phyloP scores from a whole-genome alignment of 2,329 filamentous ascomycete genomes.

The Talaromyces pinophilus region DNA sequence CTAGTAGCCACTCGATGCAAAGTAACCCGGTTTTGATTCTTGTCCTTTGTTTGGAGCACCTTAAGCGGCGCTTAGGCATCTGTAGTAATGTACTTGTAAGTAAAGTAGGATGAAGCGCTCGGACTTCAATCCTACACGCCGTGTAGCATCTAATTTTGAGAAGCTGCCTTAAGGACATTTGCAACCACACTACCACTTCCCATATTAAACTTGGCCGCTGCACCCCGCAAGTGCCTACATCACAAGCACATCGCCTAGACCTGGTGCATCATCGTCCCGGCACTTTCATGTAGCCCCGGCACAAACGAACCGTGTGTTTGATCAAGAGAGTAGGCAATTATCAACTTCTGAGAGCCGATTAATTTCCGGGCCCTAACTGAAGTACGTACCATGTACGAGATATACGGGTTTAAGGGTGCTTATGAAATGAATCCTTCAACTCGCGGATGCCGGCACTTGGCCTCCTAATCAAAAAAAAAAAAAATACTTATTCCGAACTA shows the following conservation, averaged over 20 bases:
- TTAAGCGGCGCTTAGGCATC: not conserved
- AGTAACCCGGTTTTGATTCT: not conserved
- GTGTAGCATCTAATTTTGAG: not conserved
- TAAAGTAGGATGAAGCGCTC: not conserved
- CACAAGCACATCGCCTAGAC: not conserved
- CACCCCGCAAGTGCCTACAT: not conserved
- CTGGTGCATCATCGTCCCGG: not conserved
- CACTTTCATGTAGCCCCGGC: not conserved
- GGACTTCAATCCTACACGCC: not conserved
- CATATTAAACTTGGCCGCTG: not conserved
- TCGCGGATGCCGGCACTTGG: not conserved
- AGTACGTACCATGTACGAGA: not conserved
- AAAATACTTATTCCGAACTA: not conserved
- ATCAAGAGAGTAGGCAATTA: not conserved
- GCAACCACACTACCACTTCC: not conserved
- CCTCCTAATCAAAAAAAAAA: not conserved
- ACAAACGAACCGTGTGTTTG: not conserved
- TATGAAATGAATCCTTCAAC: not conserved
- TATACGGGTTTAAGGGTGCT: not conserved
- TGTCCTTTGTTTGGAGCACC: not conserved
- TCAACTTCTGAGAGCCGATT: not conserved
- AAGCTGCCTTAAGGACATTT: not conserved
- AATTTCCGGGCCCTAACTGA: not conserved
- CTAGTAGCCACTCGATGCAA: not conserved
- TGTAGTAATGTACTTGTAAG: not conserved